Evolutionary conservation across 176 grass and related monocot species (phyloP), one percentile per base, ranked within the genome.

Genomic region (Coix lacrymajobi): DNA sequence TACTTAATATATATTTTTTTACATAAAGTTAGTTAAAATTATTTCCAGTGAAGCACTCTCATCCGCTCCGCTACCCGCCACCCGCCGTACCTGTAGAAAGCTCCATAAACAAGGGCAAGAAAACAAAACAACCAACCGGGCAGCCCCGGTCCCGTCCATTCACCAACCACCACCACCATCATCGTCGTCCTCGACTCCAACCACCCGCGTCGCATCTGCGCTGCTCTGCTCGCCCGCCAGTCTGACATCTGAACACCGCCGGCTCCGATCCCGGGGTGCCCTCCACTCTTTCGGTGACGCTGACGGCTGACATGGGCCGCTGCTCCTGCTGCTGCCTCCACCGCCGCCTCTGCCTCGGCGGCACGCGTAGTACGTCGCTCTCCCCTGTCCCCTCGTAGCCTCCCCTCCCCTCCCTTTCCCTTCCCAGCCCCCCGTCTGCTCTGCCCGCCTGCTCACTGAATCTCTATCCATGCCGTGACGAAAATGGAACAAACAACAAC

Each of bases 331-430:
- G 7, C 11, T n/a, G 10, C 66, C 79, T 60, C 65, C 72, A 60
- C 65, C 83, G 65, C n/a, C 81, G 11, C 62, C 58, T 85, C 83
- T 62, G 83, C 83, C 51, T 79, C 70, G 48, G 81, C 77, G 69
- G 81, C 79, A 44, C 57, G 11, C 79, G 83, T 90, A 85, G 83
- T 90, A 85, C 43, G 82, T 44, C 24, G 3, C 67, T 16, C 7
- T 15, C 66, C 38, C 5, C 2, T 12, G n/a, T n/a, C n/a, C n/a
- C n/a, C n/a, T n/a, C n/a, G n/a, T n/a, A n/a, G n/a, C 33, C 7
- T 20, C 66, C 3, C 16, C 17, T 49, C 3, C 3, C 36, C 0
- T 22, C 66, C 0, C 7, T 16, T 22, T 20, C 30, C 5, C 3
- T 34, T 6, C 22, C 17, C 19, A 8, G 24, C 17, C 0, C 22